A percentile compares a stretch with the other conserved stretches of the same genome.
Evolutionary conservation across 2,329 filamentous ascomycete species (phyloP).

Genomic region (Bertia moriformis): DNA sequence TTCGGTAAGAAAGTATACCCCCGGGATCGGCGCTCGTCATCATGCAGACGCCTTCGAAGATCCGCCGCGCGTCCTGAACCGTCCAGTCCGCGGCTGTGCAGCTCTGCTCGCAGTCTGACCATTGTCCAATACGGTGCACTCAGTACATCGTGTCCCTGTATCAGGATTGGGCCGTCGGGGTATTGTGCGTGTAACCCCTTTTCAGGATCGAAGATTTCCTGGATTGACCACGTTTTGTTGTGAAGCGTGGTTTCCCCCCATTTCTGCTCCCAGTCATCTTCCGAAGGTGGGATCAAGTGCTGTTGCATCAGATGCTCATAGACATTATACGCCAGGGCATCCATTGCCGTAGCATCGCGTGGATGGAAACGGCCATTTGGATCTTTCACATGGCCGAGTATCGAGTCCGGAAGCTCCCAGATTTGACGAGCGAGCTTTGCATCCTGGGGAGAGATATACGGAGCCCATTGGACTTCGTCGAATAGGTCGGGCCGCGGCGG

Average conservation of each 20-base stretch:
- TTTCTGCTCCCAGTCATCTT: conserved; percentile 4
- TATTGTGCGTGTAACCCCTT: background rate
- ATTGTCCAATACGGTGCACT: background rate
- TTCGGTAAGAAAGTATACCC: conserved; percentile 3
- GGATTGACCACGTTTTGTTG: background rate
- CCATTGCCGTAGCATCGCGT: background rate
- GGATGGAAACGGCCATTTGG: background rate
- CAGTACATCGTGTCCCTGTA: background rate
- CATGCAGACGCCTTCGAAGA: background rate
- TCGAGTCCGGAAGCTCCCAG: conserved; percentile 11
- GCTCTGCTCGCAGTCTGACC: background rate
- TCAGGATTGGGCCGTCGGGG: background rate
- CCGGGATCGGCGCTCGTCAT: conserved; percentile 4
- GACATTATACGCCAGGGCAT: conserved; percentile 5
- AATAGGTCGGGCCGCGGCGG: conserved; percentile 12
- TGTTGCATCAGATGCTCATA: conserved; percentile 14
- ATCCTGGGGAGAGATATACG: conserved; percentile 8
- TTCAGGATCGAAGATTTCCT: background rate
- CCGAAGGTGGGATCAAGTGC: conserved; percentile 7
- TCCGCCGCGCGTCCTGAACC: background rate
- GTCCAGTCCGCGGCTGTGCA: background rate
- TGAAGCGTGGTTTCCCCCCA: background rate
- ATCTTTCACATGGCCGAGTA: background rate
- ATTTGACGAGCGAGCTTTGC: conserved; percentile 11
- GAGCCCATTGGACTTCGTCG: conserved; percentile 11